These are phyloP conservation scores for Blastobotrys buckinghamii DNA, from an alignment of 1,139 yeast species.

Conservation along the genomic window DNA sequence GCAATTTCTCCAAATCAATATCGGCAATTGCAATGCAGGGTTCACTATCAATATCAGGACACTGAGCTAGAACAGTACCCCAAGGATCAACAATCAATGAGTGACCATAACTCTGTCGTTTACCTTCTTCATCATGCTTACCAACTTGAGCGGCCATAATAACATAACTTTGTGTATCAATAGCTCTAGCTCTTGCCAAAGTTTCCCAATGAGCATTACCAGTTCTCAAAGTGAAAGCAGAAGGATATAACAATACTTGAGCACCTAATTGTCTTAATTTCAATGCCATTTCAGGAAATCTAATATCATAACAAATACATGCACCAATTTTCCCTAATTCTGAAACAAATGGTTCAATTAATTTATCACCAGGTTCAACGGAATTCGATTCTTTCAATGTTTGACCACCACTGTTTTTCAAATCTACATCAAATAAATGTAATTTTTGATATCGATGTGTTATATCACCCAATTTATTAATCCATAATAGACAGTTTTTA, in stretches of 20 bases:
- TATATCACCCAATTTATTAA: conserved; percentile 58
- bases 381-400: conserved; percentile 68
- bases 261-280: conserved; percentile 68
- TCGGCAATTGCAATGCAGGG: conserved; percentile 67
- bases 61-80: conserved; percentile 72
- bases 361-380: conserved; percentile 67
- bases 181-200: conserved; percentile 75
- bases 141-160: conserved; percentile 93
- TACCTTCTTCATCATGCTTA: conserved; percentile 47
- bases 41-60: conserved; percentile 42
- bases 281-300: conserved; percentile 80
- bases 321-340: conserved; percentile 62
- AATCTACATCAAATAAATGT: conserved; percentile 85
- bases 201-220: conserved; percentile 89
- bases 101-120: conserved; percentile 69
- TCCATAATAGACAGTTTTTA: conserved; percentile 67
- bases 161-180: conserved; percentile 82
- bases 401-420: conserved; percentile 41
- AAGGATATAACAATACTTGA: conserved; percentile 70
- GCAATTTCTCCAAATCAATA: conserved; percentile 49
- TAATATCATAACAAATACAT: conserved; percentile 79
- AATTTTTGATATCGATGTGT: conserved; percentile 70
- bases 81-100: conserved; percentile 84
- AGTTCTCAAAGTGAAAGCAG: conserved; percentile 88
- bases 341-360: conserved; percentile 53